A percentile compares a stretch with the other conserved stretches of the same genome.
Evolutionary conservation across 768 basidiomycete genomes (phyloP).

Genomic region (Megacollybia marginata): DNA sequence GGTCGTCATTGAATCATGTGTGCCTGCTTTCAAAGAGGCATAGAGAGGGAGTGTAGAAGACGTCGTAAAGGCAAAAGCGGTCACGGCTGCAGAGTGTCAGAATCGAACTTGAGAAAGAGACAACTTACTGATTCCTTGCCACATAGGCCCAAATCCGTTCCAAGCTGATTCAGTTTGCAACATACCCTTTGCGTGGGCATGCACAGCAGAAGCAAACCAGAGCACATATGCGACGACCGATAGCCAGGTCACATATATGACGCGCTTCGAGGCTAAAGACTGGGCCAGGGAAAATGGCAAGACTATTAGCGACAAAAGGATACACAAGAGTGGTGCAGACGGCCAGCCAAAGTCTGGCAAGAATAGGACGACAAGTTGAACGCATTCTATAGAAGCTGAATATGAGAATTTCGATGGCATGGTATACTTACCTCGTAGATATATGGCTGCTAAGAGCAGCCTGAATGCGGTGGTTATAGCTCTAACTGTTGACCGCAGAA

Average conservation of each 20-base stretch:
- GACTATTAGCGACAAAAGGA: slow-evolving; percentile 33
- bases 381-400: slow-evolving; percentile 5
- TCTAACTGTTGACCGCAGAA: slow-evolving; percentile 39
- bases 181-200: slow-evolving; percentile 41
- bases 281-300: slow-evolving; percentile 47
- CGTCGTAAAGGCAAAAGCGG: slow-evolving; percentile 60
- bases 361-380: slow-evolving; percentile 42
- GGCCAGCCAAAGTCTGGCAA: slow-evolving; percentile 27
- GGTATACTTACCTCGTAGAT: slow-evolving; percentile 45
- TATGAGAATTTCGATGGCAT: slow-evolving; percentile 16
- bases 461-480: slow-evolving; percentile 36
- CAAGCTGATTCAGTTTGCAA: slow-evolving; percentile 27
- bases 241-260: slow-evolving; percentile 50
- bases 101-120: slow-evolving; percentile 2
- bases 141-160: slow-evolving; percentile 40
- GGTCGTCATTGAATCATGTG: slow-evolving; percentile 25
- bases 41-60: slow-evolving; percentile 61
- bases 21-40: slow-evolving; percentile 43
- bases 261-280: slow-evolving; percentile 45
- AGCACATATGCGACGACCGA: slow-evolving; percentile 53
- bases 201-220: slow-evolving; percentile 51
- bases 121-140: slow-evolving; percentile 59
- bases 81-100: slow-evolving; percentile 32
- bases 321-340: slow-evolving; percentile 33
- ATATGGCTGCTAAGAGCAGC: slow-evolving; percentile 49